These are phyloP conservation scores for Xylaria telfairii DNA, from an alignment of 495 filamentous ascomycete species.

Conservation along the genomic window DNA sequence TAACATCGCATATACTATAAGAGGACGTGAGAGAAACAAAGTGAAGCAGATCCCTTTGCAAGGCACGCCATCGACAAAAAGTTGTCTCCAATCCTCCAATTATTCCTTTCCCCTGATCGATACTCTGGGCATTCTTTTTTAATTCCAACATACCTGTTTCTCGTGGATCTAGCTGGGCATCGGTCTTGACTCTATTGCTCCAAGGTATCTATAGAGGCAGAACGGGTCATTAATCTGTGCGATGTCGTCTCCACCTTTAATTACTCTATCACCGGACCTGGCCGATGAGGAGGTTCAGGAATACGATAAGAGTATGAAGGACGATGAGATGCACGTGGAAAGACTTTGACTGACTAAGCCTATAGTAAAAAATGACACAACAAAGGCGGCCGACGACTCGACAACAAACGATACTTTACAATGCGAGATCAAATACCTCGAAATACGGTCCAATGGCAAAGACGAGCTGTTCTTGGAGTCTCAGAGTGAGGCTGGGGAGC, in stretches of 20 bases:
- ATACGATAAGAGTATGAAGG: not conserved
- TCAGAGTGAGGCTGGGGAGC: not conserved
- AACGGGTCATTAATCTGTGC: not conserved
- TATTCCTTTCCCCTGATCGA: not conserved
- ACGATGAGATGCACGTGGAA: not conserved
- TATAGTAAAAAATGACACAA: not conserved
- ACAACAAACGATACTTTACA: not conserved
- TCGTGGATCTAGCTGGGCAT: not conserved
- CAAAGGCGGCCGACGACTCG: not conserved
- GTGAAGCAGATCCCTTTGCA: not conserved
- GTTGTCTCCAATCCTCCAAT: not conserved
- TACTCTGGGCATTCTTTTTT: not conserved
- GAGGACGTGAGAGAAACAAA: not conserved
- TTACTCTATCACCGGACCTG: not conserved
- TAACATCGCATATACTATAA: not conserved
- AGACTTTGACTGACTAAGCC: not conserved
- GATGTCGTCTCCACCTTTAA: not conserved
- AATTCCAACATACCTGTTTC: not conserved
- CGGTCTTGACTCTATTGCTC: not conserved
- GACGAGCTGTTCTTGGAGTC: not conserved
- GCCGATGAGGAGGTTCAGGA: not conserved
- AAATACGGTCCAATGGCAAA: not conserved
- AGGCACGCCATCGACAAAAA: not conserved
- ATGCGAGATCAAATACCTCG: constrained; percentile 9
- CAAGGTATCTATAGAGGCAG: not conserved